A percentile compares a stretch with the other conserved stretches of the same genome.
Evolutionary conservation across 129 eudicot species (phyloP).

Genomic region (Mikania micrantha): DNA sequence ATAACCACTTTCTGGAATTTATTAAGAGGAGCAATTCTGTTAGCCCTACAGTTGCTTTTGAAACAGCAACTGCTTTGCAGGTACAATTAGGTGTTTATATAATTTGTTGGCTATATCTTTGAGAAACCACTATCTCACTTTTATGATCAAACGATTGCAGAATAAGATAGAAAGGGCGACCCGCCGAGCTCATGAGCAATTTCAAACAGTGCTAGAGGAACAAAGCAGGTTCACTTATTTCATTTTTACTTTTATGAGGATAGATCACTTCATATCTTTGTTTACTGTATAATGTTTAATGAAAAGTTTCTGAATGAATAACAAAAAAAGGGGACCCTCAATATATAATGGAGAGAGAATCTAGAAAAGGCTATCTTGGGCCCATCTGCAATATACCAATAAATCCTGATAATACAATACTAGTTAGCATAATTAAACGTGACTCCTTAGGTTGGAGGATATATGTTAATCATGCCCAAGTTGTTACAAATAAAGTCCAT

Average conservation of each 20-base stretch:
- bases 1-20: constrained; percentile 62
- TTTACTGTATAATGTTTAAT: not conserved
- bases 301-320: not conserved
- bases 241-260: not conserved
- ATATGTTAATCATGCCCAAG: not conserved
- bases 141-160: constrained; percentile 40
- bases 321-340: no score
- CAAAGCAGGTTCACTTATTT: constrained; percentile 72
- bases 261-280: constrained; percentile 3
- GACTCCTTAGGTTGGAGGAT: not conserved
- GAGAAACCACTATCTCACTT: constrained; percentile 18
- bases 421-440: not conserved
- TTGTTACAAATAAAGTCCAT: not conserved
- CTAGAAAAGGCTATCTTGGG: not conserved
- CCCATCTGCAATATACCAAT: not conserved
- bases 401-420: not conserved
- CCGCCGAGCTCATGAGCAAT: constrained; percentile 95
- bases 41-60: constrained; percentile 96
- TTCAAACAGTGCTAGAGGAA: constrained; percentile 94
- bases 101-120: not conserved
- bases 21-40: constrained; percentile 87
- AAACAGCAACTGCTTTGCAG: constrained; percentile 97
- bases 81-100: constrained; percentile 28
- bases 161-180: constrained; percentile 89
- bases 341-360: not conserved